Evolutionary conservation across 345 rosid genomes (phyloP).

Genomic region (Firmiana major): DNA sequence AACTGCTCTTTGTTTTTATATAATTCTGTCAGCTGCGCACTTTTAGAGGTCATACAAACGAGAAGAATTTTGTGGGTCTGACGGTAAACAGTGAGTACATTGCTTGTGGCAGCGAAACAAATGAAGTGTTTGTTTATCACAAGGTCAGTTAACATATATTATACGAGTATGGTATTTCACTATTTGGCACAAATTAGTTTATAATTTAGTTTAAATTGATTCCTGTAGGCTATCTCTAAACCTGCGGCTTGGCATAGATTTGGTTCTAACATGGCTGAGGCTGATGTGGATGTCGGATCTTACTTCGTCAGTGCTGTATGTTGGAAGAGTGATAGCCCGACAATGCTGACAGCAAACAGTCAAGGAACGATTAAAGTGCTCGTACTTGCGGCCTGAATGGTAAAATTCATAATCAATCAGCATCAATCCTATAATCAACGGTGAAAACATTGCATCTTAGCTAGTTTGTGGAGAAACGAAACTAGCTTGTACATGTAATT

Average conservation of each 20-base stretch:
- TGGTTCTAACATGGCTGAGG: constrained; percentile 34
- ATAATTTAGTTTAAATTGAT: background rate
- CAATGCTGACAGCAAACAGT: constrained; percentile 57
- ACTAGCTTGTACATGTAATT: background rate
- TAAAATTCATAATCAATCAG: background rate
- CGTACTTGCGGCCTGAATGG: constrained; percentile 44
- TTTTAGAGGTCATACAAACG: constrained; percentile 55
- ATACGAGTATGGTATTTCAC: background rate
- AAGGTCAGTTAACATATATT: constrained; percentile 34
- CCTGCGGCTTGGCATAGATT: constrained; percentile 48
- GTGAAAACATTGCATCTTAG: background rate
- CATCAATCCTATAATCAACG: background rate
- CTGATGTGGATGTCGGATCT: constrained; percentile 35
- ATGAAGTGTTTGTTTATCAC: constrained; percentile 66
- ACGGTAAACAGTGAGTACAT: constrained; percentile 46
- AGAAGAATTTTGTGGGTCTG: constrained; percentile 65
- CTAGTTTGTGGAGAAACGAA: background rate
- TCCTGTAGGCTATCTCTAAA: constrained; percentile 47
- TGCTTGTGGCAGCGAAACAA: constrained; percentile 72
- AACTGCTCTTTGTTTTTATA: background rate
- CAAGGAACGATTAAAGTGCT: constrained; percentile 52
- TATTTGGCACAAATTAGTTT: background rate
- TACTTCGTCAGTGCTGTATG: constrained; percentile 58
- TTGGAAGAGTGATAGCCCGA: constrained; percentile 60
- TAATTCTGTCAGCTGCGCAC: constrained; percentile 38